Evolutionary conservation across 108 stramenopile genomes (phyloP).

Genomic region (Seminavis robusta): DNA sequence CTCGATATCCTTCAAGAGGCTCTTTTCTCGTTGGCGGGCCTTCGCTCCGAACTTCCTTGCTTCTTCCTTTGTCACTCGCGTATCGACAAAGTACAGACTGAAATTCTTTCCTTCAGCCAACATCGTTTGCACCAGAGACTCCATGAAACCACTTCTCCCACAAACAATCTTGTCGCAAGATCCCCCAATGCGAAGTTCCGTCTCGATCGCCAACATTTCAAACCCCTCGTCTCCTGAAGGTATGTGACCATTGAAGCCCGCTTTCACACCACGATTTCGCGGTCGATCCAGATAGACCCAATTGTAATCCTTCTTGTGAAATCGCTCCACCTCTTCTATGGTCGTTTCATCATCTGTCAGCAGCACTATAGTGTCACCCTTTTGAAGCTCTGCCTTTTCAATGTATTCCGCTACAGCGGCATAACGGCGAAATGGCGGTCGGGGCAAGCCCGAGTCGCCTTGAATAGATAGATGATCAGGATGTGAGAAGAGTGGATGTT

Average conservation of each 20-base stretch:
- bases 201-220: constrained; percentile 13
- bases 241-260: constrained; percentile 20
- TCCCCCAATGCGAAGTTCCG: neutral
- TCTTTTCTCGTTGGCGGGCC: too few species aligned
- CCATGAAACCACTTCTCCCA: constrained; percentile 5
- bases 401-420: constrained; percentile 11
- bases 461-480: too few species aligned
- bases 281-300: constrained; percentile 29
- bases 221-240: constrained; percentile 11
- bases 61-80: too few species aligned
- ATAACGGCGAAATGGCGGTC: neutral
- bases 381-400: neutral
- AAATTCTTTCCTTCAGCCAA: too few species aligned
- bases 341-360: constrained; percentile 31
- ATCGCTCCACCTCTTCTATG: constrained; percentile 17
- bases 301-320: constrained; percentile 6
- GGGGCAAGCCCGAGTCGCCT: too few species aligned
- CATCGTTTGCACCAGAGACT: too few species aligned
- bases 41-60: too few species aligned
- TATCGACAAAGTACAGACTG: too few species aligned
- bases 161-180: constrained; percentile 4
- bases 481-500: too few species aligned
- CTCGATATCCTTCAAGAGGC: too few species aligned
- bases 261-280: constrained; percentile 4
- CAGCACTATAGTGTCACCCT: constrained; percentile 14